Evolutionary conservation across 2,329 filamentous ascomycete species (phyloP).

Genomic region (Sodiomyces alkalinus): DNA sequence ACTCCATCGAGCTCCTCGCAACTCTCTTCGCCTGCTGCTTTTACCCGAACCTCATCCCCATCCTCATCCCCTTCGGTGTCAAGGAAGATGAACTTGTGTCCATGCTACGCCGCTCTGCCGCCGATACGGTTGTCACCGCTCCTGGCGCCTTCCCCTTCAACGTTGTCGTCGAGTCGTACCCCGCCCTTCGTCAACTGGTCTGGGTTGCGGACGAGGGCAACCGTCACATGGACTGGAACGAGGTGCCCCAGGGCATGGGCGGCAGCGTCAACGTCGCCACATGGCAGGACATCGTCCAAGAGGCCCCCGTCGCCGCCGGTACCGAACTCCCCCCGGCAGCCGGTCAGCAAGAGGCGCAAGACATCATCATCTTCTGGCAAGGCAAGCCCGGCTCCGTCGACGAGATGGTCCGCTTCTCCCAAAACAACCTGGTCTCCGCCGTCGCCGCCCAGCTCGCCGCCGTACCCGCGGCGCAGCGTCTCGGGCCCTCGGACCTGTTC

Average conservation of each 20-base stretch:
- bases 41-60: conserved; percentile 63
- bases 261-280: conserved; percentile 69
- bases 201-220: conserved; percentile 91
- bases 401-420: conserved; percentile 70
- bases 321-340: conserved; percentile 50
- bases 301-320: conserved; percentile 42
- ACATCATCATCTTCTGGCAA: conserved; percentile 55
- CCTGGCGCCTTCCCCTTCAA: conserved; percentile 80
- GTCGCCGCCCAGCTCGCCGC: conserved; percentile 64
- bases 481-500: conserved; percentile 64
- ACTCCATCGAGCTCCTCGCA: conserved; percentile 77
- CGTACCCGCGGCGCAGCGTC: conserved; percentile 58
- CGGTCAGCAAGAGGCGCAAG: conserved; percentile 33
- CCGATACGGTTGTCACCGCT: conserved; percentile 69
- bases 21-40: conserved; percentile 81
- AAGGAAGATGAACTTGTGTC: conserved; percentile 51
- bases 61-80: conserved; percentile 73
- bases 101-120: conserved; percentile 57
- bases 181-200: conserved; percentile 60
- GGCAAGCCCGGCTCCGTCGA: conserved; percentile 32
- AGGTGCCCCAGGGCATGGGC: conserved; percentile 63
- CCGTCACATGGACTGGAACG: conserved; percentile 90
- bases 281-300: conserved; percentile 79
- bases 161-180: conserved; percentile 51
- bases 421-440: conserved; percentile 74